Evolutionary conservation across 352 stramenopile species (phyloP), one percentile per base, ranked within the genome.

Genomic region (Albugo candida): DNA sequence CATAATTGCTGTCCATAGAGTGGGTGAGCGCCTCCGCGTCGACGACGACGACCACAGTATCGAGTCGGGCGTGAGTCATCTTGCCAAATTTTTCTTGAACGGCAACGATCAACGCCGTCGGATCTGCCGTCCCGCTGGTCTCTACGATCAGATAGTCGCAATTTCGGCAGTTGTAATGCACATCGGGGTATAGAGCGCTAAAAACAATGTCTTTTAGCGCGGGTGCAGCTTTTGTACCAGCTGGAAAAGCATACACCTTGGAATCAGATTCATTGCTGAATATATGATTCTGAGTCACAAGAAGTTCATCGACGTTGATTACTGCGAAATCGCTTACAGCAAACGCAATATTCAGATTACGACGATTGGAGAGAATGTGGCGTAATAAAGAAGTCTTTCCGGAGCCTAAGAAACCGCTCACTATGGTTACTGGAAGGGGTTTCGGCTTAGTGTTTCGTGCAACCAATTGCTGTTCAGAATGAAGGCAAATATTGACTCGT

Each of bases 121-220:
- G 76, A 47, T 88, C 73, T 14, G 67, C 76, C 21, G 72, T 79
- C 49, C 72, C 70, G 47, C 73, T 85, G 13, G 73, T 85, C 56
- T 85, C 73, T 48, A 85, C 70, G 0, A 82, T 63, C 13, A 83
- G 58, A 53, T 83, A 85, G 57, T 85, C 73, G n/a, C n/a, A n/a
- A n/a, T n/a, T n/a, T n/a, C n/a, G n/a, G n/a, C 81, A 72, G n/a
- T 49, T 47, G 18, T 67, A 35, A 41, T 41, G 47, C 49, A 60
- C 56, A 36, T 79, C 51, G 52, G 79, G 47, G 39, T 70, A 51
- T 14, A 78, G 53, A 34, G 65, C 61, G 17, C 56, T 67, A 64
- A 78, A 83, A 34, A 84, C 73, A 3, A 79, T 63, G 57, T 82
- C 68, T 51, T 84, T 78, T 49, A 92, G 85, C 18, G 65, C 61